Evolutionary conservation across 2,329 filamentous ascomycete species (phyloP), one percentile per base, ranked within the genome.

Genomic region (Botryotinia calthae): DNA sequence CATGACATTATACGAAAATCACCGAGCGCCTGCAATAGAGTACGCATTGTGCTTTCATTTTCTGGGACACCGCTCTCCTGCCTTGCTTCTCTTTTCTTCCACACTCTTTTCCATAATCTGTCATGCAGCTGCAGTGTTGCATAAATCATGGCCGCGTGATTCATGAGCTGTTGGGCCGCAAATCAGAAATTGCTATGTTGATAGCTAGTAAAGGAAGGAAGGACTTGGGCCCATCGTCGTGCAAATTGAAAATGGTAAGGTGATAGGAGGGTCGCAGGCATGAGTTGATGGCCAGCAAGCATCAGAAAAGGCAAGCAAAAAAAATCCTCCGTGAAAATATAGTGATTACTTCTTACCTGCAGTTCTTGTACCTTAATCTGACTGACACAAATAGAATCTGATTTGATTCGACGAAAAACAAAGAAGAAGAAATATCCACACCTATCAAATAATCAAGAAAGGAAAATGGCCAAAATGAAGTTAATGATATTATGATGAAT

Each of bases 51-150:
- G 34, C 65, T 68, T 67, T 68, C 48, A 42, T 68, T 54, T 31
- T 67, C 51, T 42, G 51, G 51, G 48, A 67, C 65, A 67, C 65
- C 65, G 65, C 37, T 56, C 65, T 56, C 48, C 22, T 67, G 37
- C 10, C 65, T 37, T 68, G 37, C 51, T 68, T 68, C 65, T 68
- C 65, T 58, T 56, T 68, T 20, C 65, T 68, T 68, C 48, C 65
- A 68, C 65, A 56, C 48, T 37, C 65, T 56, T 44, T 68, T 54
- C 61, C 40, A 71, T 66, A 44, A 66, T 56, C 37, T 42, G 6
- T 68, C 70, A 72, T 72, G 70, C 70, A 72, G 64, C 70, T 72
- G 70, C 70, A 61, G 70, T 72, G 70, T 28, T n/a, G 62, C 62
- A 46, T 68, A 48, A 56, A 34, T 54, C 28, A 67, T 72, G 70